Base-by-base conservation (phyloP, 2,329 filamentous ascomycete genomes). In the Rhynchosporium secalis region DNA sequence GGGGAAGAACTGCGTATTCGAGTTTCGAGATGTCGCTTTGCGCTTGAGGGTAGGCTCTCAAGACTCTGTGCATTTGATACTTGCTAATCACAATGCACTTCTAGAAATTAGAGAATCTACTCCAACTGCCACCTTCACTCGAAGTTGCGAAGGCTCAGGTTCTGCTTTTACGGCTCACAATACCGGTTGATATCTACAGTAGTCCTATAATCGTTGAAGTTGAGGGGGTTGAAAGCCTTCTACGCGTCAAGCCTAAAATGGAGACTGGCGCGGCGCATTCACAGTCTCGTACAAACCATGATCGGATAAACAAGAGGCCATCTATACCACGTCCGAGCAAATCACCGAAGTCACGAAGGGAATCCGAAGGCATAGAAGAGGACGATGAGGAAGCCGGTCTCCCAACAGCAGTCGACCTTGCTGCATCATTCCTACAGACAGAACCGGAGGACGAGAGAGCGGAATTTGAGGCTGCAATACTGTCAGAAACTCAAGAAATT, bases 101-200 rank as follows among this genome's bases (percentile, higher is more conserved):
- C 10, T 45, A 96, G 91, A 95, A 94, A 85, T 82, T 96, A 61
- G 83, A 91, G 65, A 81, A 83, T 54, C 76, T 94, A 26, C 80
- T 96, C 4, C 84, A 88, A 69, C 84, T 97, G 3, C 93, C 93
- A 0, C 77, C 87, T 0, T 84, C 85, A 5, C 84, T 95, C 72
- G 81, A 84, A 64, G 79, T 97, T 12, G 83, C 85, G 58, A 88
- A 86, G 73, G 93, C 94, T 61, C 87, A 86, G 67, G 86, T 96
- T 58, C 78, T 89, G 2, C 80, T 89, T 6, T 83, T 98, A 29
- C 89, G 90, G 71, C 79, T 97, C 59, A 96, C 89, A 7, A 83
- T 98, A 56, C 92, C 94, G 12, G 88, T 95, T 73, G 91, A 97
- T 75, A 88, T 97, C 68, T 92, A 93, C 75, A 89, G 86, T 58